A percentile compares a stretch with the other conserved stretches of the same genome.
These are phyloP conservation scores for Trichoderma koningii DNA, from an alignment of 2,329 filamentous ascomycete genomes.

Conservation along the genomic window DNA sequence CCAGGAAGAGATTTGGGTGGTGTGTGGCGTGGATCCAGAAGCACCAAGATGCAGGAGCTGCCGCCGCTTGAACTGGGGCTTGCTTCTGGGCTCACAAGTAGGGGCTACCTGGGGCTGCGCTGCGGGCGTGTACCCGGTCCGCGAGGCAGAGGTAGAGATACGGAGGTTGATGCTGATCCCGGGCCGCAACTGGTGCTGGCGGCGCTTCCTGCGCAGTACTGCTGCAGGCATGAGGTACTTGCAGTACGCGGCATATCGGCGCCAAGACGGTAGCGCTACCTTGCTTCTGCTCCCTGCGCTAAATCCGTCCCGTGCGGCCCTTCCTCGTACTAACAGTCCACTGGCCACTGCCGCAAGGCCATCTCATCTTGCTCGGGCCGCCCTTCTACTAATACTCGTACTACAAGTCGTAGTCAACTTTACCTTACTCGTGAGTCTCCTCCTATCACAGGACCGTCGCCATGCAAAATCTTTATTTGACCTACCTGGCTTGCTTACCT, in stretches of 20 bases:
- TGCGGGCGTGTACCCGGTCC: too few relatives aligned
- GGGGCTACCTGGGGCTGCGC: background rate
- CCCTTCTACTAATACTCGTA: background rate
- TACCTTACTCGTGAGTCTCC: too few relatives aligned
- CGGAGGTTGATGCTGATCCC: too few relatives aligned
- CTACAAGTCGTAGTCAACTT: too few relatives aligned
- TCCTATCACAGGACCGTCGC: too few relatives aligned
- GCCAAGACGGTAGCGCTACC: background rate
- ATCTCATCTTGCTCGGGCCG: conserved; percentile 24
- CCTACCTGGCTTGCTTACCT: too few relatives aligned
- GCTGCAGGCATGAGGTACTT: background rate
- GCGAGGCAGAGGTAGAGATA: too few relatives aligned
- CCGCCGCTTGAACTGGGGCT: background rate
- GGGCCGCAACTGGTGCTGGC: background rate
- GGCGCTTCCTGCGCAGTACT: background rate
- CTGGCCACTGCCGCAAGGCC: conserved; percentile 20
- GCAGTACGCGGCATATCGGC: too few relatives aligned
- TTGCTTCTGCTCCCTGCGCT: background rate
- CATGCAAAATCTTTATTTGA: too few relatives aligned
- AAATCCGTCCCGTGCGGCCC: conserved; percentile 7
- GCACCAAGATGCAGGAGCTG: conserved; percentile 7
- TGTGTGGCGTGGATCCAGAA: conserved; percentile 17
- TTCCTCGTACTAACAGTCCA: background rate
- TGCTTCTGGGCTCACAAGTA: background rate
- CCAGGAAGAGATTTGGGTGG: conserved; percentile 12